Evolutionary conservation across 441 rosid species (phyloP).

Genomic region (Corymbia calophylla): DNA sequence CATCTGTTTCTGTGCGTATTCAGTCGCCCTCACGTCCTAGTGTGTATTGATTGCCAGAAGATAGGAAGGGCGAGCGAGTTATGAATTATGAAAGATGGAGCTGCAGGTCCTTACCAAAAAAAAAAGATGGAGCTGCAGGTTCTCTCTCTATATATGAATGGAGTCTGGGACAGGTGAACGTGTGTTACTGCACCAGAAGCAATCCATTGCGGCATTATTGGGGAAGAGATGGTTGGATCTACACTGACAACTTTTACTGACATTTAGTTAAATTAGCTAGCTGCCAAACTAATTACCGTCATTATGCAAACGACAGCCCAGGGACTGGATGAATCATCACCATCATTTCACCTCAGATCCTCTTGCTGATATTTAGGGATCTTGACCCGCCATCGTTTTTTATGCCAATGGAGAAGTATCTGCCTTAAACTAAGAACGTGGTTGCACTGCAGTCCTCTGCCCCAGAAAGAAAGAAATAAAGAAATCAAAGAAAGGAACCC

Average conservation of each 20-base stretch:
- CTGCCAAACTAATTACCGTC: background rate
- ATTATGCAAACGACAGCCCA: background rate
- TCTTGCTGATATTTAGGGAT: background rate
- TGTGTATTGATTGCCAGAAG: background rate
- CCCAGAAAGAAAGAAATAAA: background rate
- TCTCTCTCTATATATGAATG: background rate
- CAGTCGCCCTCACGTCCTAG: background rate
- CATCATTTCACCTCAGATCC: background rate
- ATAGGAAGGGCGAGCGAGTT: background rate
- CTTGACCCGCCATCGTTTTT: background rate
- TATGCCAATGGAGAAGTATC: background rate
- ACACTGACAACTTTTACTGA: background rate
- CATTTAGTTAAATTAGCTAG: background rate
- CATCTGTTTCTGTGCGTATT: background rate
- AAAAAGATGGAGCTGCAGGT: background rate
- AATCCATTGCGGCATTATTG: background rate
- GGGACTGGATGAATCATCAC: background rate
- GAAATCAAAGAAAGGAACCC: background rate
- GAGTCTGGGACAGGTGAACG: background rate
- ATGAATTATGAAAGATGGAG: background rate
- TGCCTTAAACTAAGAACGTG: background rate
- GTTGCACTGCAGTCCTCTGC: background rate
- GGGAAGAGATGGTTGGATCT: background rate
- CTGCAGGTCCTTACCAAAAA: background rate
- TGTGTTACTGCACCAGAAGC: background rate